These are phyloP conservation scores for Pleurotus sapidus DNA, from an alignment of 768 basidiomycete genomes.

Conservation along the genomic window DNA sequence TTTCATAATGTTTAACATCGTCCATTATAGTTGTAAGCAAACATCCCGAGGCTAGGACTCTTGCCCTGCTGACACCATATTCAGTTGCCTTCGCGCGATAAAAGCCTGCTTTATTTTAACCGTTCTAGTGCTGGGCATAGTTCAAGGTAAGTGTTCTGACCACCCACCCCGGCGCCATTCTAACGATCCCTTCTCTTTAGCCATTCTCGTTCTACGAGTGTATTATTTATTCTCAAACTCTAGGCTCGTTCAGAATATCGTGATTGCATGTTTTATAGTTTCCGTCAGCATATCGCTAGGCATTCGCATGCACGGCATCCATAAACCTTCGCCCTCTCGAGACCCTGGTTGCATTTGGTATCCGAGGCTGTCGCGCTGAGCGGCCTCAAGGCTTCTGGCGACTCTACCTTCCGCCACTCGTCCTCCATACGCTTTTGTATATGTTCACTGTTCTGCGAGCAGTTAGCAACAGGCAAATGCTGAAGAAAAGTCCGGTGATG, in stretches of 20 bases:
- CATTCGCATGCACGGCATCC: slow-evolving; percentile 23
- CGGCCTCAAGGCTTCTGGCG: slow-evolving; percentile 30
- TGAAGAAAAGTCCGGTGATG: slow-evolving; percentile 27
- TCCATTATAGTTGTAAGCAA: slow-evolving; percentile 19
- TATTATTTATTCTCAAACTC: slow-evolving; percentile 39
- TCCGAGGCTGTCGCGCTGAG: slow-evolving; percentile 28
- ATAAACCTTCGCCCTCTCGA: slow-evolving; percentile 14
- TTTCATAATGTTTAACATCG: background rate
- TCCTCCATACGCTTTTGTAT: slow-evolving; percentile 35
- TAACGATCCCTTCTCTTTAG: slow-evolving; percentile 16
- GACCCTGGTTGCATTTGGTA: slow-evolving; percentile 3
- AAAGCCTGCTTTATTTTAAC: slow-evolving; percentile 21
- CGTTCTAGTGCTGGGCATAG: slow-evolving; percentile 25
- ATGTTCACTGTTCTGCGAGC: slow-evolving; percentile 31
- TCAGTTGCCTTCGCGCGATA: slow-evolving; percentile 26
- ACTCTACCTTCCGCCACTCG: slow-evolving; percentile 33
- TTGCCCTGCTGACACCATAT: slow-evolving; percentile 1
- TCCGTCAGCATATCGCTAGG: slow-evolving; percentile 26
- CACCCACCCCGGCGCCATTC: background rate
- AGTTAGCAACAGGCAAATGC: slow-evolving; percentile 25
- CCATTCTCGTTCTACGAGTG: slow-evolving; percentile 34
- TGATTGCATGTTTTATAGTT: slow-evolving; percentile 24
- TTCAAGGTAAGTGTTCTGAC: slow-evolving; percentile 27
- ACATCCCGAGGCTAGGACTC: slow-evolving; percentile 4
- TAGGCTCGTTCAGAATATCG: slow-evolving; percentile 20